Conservation (phyloP, 345 rosid genomes). For the Populus ilicifolia region DNA sequence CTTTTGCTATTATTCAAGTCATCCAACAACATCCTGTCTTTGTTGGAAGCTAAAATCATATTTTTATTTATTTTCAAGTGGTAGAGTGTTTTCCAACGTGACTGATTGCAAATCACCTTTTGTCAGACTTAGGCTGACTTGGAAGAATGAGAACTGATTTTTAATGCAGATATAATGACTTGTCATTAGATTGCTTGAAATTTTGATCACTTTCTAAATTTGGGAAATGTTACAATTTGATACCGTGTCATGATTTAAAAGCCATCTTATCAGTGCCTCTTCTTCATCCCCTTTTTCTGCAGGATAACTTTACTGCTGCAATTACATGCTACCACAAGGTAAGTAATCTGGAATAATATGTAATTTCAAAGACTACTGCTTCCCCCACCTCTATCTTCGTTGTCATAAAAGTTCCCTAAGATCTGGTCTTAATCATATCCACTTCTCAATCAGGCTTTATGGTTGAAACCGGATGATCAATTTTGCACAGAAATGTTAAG, state of each 20-base stretch:
- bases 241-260: neutral
- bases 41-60: neutral
- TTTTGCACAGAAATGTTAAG: slow-evolving; percentile 88
- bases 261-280: neutral
- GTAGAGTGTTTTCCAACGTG: neutral
- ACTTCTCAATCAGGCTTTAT: slow-evolving; percentile 52
- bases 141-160: neutral
- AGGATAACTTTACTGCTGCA: slow-evolving; percentile 81
- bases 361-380: neutral
- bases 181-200: neutral
- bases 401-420: neutral
- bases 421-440: neutral
- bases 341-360: neutral
- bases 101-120: neutral
- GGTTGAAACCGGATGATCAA: slow-evolving; percentile 78
- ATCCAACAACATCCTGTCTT: neutral
- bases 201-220: neutral
- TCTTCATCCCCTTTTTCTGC: slow-evolving; percentile 11
- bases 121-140: neutral
- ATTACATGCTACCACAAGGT: slow-evolving; percentile 88
- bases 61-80: neutral
- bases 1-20: neutral
- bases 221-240: neutral
- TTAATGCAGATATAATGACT: neutral
- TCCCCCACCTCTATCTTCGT: neutral